Evolutionary conservation across 2,329 filamentous ascomycete species (phyloP).

Genomic region (Ophiostoma ulmi): DNA sequence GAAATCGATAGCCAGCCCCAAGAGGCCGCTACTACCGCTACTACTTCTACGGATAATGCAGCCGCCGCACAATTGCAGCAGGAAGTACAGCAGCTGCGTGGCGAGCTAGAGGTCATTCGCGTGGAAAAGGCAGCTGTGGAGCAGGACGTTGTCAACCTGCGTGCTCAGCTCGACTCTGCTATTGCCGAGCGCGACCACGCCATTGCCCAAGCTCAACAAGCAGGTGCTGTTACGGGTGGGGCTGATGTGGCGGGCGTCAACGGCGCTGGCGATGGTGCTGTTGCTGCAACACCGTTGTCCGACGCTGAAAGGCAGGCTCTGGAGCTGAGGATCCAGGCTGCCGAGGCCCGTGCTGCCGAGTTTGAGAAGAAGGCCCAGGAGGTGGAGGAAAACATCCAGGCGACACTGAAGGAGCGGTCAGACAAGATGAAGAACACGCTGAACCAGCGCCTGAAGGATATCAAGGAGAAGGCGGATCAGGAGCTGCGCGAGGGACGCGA

Average conservation of each 20-base stretch:
- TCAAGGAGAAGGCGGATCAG: slow-evolving; percentile 49
- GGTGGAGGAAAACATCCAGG: slow-evolving; percentile 57
- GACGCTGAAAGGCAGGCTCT: slow-evolving; percentile 57
- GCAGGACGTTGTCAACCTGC: slow-evolving; percentile 52
- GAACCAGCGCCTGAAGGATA: slow-evolving; percentile 66
- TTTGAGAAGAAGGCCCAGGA: slow-evolving; percentile 59
- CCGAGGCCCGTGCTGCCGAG: slow-evolving; percentile 59
- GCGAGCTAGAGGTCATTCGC: slow-evolving; percentile 61
- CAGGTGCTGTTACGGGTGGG: slow-evolving; percentile 28
- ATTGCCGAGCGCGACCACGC: slow-evolving; percentile 62
- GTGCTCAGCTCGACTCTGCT: slow-evolving; percentile 55
- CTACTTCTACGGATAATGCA: slow-evolving; percentile 35
- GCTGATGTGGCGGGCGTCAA: slow-evolving; percentile 23
- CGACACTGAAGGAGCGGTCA: slow-evolving; percentile 58
- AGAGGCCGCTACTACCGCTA: not conserved
- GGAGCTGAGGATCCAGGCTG: slow-evolving; percentile 56
- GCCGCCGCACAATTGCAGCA: slow-evolving; percentile 40
- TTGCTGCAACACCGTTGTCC: slow-evolving; percentile 36
- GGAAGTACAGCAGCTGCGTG: slow-evolving; percentile 46
- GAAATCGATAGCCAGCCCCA: slow-evolving; percentile 17
- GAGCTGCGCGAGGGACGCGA: slow-evolving; percentile 49
- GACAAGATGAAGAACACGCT: slow-evolving; percentile 64
- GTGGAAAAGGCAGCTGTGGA: slow-evolving; percentile 66
- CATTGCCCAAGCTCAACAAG: slow-evolving; percentile 37
- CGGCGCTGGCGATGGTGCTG: slow-evolving; percentile 15